Conservation (phyloP, 1,284 basidiomycete species). For the Inonotus obliquus region DNA sequence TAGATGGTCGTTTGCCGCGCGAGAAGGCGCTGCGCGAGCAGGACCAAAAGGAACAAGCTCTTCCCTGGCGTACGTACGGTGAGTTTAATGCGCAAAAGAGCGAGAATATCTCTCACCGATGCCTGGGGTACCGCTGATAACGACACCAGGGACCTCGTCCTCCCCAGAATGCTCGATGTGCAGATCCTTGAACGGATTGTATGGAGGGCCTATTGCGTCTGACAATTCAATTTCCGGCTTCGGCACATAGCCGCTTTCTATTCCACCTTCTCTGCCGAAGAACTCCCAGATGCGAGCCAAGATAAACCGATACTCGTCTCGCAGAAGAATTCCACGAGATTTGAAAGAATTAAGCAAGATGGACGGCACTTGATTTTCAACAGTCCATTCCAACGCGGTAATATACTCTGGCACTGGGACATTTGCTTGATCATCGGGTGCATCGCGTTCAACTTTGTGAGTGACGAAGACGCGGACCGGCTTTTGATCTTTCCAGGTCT, state of each 20-base stretch:
- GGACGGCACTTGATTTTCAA: background rate
- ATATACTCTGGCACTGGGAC: background rate
- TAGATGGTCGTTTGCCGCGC: background rate
- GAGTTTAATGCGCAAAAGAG: background rate
- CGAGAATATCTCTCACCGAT: background rate
- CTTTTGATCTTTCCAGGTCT: background rate
- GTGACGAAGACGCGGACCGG: background rate
- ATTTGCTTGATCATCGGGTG: background rate
- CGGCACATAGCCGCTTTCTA: background rate
- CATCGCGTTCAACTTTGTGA: background rate
- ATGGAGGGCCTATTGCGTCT: background rate
- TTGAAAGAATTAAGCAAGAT: background rate
- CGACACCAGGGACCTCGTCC: background rate
- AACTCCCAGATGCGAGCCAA: background rate
- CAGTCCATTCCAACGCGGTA: background rate
- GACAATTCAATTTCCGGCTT: background rate
- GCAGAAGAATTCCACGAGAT: conserved; percentile 1
- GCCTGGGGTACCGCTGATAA: background rate
- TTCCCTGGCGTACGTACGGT: background rate
- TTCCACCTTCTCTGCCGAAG: background rate
- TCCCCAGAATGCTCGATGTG: background rate
- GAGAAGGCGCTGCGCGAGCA: background rate
- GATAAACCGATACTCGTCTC: background rate
- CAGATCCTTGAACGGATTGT: conserved; percentile 1
- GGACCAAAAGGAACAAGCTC: background rate